Conservation (phyloP, 1,284 basidiomycete genomes). For the Marasmius tenuissimus region DNA sequence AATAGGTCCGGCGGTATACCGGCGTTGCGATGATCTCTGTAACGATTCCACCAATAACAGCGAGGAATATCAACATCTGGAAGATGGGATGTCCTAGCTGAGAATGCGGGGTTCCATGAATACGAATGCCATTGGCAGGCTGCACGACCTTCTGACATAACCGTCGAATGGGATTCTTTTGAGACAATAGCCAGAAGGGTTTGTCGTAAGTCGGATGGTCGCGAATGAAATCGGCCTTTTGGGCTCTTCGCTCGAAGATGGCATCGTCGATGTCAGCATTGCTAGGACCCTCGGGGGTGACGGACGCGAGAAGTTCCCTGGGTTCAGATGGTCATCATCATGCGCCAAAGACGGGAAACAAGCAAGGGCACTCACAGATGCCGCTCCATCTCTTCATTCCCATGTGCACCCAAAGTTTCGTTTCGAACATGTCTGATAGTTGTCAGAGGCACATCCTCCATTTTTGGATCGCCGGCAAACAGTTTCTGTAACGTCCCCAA, state of each 20-base stretch:
- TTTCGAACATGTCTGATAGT: constrained; percentile 48
- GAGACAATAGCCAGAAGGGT: constrained; percentile 88
- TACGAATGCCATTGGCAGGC: constrained; percentile 83
- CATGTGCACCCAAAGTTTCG: constrained; percentile 39
- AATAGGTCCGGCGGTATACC: constrained; percentile 80
- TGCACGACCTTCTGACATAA: constrained; percentile 85
- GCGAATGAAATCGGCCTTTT: constrained; percentile 86
- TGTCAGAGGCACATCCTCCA: constrained; percentile 63
- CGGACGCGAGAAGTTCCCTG: constrained; percentile 67
- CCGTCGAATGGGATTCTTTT: constrained; percentile 74
- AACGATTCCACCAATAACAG: constrained; percentile 84
- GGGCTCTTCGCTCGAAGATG: constrained; percentile 73
- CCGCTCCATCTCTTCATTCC: constrained; percentile 67
- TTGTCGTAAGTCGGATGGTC: constrained; percentile 91
- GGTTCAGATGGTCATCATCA: background rate
- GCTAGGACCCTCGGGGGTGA: constrained; percentile 50
- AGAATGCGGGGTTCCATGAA: constrained; percentile 75
- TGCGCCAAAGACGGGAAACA: background rate
- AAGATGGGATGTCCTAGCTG: constrained; percentile 72
- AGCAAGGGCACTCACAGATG: constrained; percentile 55
- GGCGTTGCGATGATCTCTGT: constrained; percentile 88
- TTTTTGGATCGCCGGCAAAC: constrained; percentile 61
- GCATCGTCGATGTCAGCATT: constrained; percentile 61
- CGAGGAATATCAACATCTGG: constrained; percentile 72
- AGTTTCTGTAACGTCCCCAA: constrained; percentile 62